Base-by-base conservation (phyloP, 2,329 filamentous ascomycete species). In the Alternaria arborescens region DNA sequence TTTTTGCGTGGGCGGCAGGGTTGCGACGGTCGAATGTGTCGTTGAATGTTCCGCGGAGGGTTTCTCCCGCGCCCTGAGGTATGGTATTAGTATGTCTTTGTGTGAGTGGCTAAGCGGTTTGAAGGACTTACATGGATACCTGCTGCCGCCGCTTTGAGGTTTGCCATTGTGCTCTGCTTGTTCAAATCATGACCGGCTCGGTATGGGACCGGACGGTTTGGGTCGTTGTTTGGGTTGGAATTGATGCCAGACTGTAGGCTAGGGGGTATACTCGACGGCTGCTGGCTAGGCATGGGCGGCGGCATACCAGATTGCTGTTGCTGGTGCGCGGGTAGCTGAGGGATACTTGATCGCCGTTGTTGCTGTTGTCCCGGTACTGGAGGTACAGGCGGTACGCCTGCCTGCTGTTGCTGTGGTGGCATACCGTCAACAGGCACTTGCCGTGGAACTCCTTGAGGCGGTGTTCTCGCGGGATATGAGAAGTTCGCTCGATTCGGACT, bases 41-140 rank as follows among this genome's bases (percentile, higher is more conserved):
- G 46, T 77, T 77, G 38, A 78, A 68, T 4, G 74, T 77, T 12
- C 76, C 76, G 34, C 76, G 72, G 18, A 78, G 70, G 43, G 76
- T 71, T 66, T 78, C 76, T 50, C 75, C 69, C 18, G 74, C 76
- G 42, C 76, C 76, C 76, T 78, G 42, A 40, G 10, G 14, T 10
- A 18, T 4, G 3, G 16, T 44, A 20, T 71, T 16, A 65, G 67
- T 52, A 52, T 22, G 3, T 22, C 5, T 36, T n/a, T 16, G 32
- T 24, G 11, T 0, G 5, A 46, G 16, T 18, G 30, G 20, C 5
- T 30, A 10, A 12, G 24, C n/a, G 2, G 10, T 28, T 53, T 47
- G 6, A 18, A n/a, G 38, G 11, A 36, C 73, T 68, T 71, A 77
- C 76, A 52, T 78, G 76, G 18, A 78, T 75, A n/a, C 75, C 75